Percentiles rank a stretch among this genome's conserved stretches.
Conservation (phyloP, 352 stramenopile genomes). For the Pythium rhizo-oryzae region DNA sequence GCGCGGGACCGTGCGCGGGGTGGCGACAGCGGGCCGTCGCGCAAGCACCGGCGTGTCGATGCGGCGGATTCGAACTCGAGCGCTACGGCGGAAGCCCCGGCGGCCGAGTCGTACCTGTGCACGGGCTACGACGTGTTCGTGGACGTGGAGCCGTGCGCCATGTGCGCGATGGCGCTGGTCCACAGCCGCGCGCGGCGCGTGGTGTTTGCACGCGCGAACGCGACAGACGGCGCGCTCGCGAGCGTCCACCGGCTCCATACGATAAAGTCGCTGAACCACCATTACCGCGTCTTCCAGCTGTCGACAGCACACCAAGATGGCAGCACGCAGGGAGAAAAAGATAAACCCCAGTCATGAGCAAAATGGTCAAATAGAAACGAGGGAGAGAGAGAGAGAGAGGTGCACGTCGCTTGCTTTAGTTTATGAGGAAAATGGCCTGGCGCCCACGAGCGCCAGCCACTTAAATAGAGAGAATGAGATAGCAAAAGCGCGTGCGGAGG, state of each 20-base stretch:
- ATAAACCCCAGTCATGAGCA: not conserved
- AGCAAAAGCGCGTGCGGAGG: not conserved
- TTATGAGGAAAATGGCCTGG: not conserved
- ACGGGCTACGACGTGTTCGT: constrained; percentile 90
- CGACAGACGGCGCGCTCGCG: constrained; percentile 59
- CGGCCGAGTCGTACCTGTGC: constrained; percentile 79
- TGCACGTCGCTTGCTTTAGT: not conserved
- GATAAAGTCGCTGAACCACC: constrained; percentile 89
- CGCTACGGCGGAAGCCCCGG: not conserved
- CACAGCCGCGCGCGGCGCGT: constrained; percentile 85
- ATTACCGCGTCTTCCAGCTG: constrained; percentile 83
- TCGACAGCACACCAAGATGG: constrained; percentile 10
- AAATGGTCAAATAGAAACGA: not conserved
- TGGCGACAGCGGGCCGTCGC: constrained; percentile 21
- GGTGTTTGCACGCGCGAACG: constrained; percentile 67
- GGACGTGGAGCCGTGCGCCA: constrained; percentile 83
- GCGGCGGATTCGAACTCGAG: not conserved
- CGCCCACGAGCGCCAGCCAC: not conserved
- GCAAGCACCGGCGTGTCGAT: constrained; percentile 35
- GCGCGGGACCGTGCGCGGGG: constrained; percentile 54
- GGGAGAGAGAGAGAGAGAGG: constrained; percentile 1
- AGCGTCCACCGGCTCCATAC: constrained; percentile 74
- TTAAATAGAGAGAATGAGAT: not conserved
- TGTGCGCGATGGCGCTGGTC: constrained; percentile 91
- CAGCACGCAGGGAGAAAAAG: not conserved